Evolutionary conservation across 176 grass and related monocot species (phyloP), one percentile per base, ranked within the genome.

Genomic region (Aegilops sharonensis): DNA sequence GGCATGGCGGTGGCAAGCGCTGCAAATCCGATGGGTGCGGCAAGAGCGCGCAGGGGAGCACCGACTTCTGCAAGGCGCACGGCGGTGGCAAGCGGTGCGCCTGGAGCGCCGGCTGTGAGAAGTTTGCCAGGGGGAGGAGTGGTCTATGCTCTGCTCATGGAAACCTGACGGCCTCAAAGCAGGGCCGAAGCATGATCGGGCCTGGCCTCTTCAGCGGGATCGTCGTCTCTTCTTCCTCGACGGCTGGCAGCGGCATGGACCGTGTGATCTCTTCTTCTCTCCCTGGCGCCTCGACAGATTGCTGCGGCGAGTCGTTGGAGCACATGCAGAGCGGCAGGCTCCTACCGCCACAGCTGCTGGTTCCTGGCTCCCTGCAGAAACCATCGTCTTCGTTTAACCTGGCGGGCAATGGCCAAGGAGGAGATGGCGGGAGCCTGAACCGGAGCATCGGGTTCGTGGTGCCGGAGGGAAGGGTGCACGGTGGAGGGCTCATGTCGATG

Each of bases 31-130:
- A 93, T 42, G 91, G 87, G 3, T 98, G 95, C 1, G 71, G 65
- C 71, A 98, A 98, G 91, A 95, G 93, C 61, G 95, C 95, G 4
- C 95, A 98, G 35, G 95, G 95, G 21, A 98, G 95, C 80, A 95
- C 95, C 1, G 85, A 98, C 52, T 93, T 92, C 54, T 98, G 93
- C 91, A 98, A 98, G 80, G 91, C 95, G 18, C 74, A 77, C 4
- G 74, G 60, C n/a, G 60, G 60, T 1, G 60, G 60, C 3, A 63
- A 98, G 72, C 84, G 89, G 79, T 98, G 95, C 13, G 34, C 75
- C 35, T 95, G 91, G 91, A 75, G 79, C 71, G 35, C 78, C 3
- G 95, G 95, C 8, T 98, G 95, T 1, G 95, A 98, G 36, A 98
- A 95, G 87, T 95, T 98, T 59, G 91, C 95, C 6, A 85, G 95